These are phyloP conservation scores for Amanita rubescens DNA, from an alignment of 768 basidiomycete species.

Conservation along the genomic window DNA sequence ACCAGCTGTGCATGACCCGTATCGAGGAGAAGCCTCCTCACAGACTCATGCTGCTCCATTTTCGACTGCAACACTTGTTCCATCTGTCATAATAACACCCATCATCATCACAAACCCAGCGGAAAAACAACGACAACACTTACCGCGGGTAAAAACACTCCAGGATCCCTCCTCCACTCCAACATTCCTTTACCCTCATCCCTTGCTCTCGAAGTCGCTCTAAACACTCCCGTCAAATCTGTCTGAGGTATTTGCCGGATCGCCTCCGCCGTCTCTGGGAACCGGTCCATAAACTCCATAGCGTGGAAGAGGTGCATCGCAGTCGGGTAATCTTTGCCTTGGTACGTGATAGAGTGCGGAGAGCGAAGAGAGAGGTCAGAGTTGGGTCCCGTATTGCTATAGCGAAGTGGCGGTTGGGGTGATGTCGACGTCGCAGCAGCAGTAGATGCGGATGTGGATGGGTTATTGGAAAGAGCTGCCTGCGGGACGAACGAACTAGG, in stretches of 20 bases:
- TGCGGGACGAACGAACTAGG: no score
- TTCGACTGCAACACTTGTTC: slow-evolving; percentile 61
- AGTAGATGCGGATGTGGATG: neutral
- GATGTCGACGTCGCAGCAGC: neutral
- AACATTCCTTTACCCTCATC: slow-evolving; percentile 20
- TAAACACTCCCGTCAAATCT: slow-evolving; percentile 30
- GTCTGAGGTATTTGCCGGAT: slow-evolving; percentile 37
- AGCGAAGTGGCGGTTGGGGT: slow-evolving; percentile 25
- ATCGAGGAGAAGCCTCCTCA: slow-evolving; percentile 45
- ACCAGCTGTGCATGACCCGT: slow-evolving; percentile 46
- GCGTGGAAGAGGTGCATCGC: slow-evolving; percentile 75
- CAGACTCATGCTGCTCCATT: slow-evolving; percentile 59
- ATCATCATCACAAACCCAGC: no score
- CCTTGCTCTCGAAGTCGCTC: slow-evolving; percentile 21
- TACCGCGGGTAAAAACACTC: slow-evolving; percentile 46
- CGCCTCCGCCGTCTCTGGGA: slow-evolving; percentile 45
- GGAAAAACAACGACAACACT: slow-evolving; percentile 17
- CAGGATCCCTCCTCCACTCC: slow-evolving; percentile 53
- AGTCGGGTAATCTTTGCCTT: slow-evolving; percentile 51
- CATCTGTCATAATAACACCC: no score
- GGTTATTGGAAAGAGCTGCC: neutral
- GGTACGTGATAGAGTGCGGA: slow-evolving; percentile 50
- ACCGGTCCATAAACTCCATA: slow-evolving; percentile 50
- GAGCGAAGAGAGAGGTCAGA: slow-evolving; percentile 61
- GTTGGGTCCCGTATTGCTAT: slow-evolving; percentile 33